Conservation (phyloP, 2,329 filamentous ascomycete species). For the Sarocladiaceae sp. region DNA sequence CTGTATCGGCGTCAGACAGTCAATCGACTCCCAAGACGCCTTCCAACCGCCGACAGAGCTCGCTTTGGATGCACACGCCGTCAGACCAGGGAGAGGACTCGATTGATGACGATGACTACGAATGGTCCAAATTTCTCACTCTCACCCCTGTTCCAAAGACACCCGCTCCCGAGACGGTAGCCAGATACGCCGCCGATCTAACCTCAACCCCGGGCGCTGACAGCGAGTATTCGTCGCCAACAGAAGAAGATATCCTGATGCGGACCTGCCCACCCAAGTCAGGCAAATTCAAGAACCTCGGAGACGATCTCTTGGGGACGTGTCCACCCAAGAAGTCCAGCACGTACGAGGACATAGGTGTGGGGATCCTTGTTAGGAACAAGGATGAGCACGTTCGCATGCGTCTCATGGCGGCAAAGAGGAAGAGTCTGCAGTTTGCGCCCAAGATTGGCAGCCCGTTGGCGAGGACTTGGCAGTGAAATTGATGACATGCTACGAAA, state of each 20-base stretch:
- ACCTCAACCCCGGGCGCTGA: slow-evolving; percentile 39
- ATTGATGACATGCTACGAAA: background rate
- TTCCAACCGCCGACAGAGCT: slow-evolving; percentile 46
- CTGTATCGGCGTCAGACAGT: background rate
- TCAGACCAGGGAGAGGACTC: slow-evolving; percentile 35
- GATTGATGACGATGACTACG: slow-evolving; percentile 30
- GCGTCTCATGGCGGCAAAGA: slow-evolving; percentile 62
- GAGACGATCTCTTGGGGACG: background rate
- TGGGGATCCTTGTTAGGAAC: slow-evolving; percentile 38
- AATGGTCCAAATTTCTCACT: slow-evolving; percentile 33
- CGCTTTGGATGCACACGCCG: slow-evolving; percentile 49
- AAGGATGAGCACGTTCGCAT: slow-evolving; percentile 53
- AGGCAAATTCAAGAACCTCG: slow-evolving; percentile 18
- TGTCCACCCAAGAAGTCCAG: slow-evolving; percentile 16
- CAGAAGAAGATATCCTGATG: slow-evolving; percentile 33
- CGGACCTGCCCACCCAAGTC: slow-evolving; percentile 51
- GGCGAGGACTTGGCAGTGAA: slow-evolving; percentile 45
- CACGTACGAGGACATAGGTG: slow-evolving; percentile 29
- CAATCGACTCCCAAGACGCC: slow-evolving; percentile 41
- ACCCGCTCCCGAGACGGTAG: slow-evolving; percentile 48
- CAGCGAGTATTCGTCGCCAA: slow-evolving; percentile 23
- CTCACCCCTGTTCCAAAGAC: slow-evolving; percentile 54
- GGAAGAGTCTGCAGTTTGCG: slow-evolving; percentile 73
- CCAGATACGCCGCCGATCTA: slow-evolving; percentile 44
- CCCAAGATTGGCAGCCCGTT: slow-evolving; percentile 70